Evolutionary conservation across 2,329 filamentous ascomycete genomes (phyloP), one percentile per base, ranked within the genome.

Genomic region (Hypomyces perniciosus): DNA sequence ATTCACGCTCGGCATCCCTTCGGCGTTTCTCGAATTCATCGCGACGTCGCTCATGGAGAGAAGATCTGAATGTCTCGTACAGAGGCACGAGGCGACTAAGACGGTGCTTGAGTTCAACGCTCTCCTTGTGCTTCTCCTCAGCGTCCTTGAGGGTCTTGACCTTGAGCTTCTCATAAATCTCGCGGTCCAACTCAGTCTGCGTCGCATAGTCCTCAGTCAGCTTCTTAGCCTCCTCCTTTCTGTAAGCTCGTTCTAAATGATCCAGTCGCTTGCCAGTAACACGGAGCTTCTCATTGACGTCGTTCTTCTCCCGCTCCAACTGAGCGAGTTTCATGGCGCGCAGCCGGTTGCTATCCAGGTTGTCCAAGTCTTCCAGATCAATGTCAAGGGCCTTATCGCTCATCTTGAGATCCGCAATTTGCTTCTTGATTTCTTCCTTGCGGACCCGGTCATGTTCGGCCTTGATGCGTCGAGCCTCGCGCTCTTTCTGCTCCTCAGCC

Each of bases 291-390:
- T 96, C 90, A 57, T 88, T 89, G 59, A 96, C 84, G 65, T 93
- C 90, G 65, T 92, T 95, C 85, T 97, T 99, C 78, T 97, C 93
- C 62, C 92, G 91, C 74, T 97, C 93, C 8, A 99, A 82, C 71
- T 96, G 92, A 54, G 89, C 87, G 52, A 99, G 81, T 78, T 97
- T 97, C 74, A 99, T 86, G 60, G 88, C 86, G 68, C 93, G 91
- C 61, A 99, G 88, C 57, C 86, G 85, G 70, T 90, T 90, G 68
- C 85, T 88, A 70, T 97, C 91, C 51, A 96, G 80, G 58, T 88
- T 88, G 56, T 93, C 86, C 50, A 96, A 77, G 62, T 96, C 84
- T 51, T 87, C 85, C 51, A 89, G 72, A 61, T 90, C 90, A 55
- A 96, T 85, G 57, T 85, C 78, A 40, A 84, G 72, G 46, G 74